A percentile compares a stretch with the other conserved stretches of the same genome.
These are phyloP conservation scores for Podospora tetraspora DNA, from an alignment of 495 filamentous ascomycete species.

Conservation along the genomic window DNA sequence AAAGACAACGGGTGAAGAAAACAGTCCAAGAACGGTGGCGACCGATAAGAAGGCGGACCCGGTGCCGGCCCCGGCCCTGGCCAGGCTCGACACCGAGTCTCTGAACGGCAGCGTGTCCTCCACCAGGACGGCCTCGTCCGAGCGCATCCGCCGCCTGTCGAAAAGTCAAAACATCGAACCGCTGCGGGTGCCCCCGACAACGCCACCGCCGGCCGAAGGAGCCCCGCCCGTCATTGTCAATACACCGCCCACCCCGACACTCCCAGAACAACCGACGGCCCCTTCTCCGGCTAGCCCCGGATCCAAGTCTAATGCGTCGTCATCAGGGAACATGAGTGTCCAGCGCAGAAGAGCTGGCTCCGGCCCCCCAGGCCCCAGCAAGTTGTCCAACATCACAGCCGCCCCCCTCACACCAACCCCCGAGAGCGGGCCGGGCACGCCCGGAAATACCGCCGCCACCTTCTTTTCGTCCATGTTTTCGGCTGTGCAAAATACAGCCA, in stretches of 20 bases:
- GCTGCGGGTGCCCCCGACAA: conserved; percentile 33
- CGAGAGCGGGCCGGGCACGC: conserved; percentile 41
- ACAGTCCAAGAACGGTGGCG: conserved; percentile 16
- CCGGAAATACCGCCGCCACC: conserved; percentile 44
- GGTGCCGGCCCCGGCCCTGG: conserved; percentile 8
- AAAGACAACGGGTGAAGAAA: conserved; percentile 22
- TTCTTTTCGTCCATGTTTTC: conserved; percentile 95
- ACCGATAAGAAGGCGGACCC: conserved; percentile 19
- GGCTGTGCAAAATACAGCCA: conserved; percentile 92
- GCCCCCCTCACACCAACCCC: conserved; percentile 69
- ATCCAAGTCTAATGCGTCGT: conserved; percentile 33
- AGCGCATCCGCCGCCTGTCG: conserved; percentile 24
- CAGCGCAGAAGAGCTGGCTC: conserved; percentile 57
- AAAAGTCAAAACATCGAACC: conserved; percentile 35
- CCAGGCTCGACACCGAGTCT: conserved; percentile 13
- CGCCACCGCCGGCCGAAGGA: conserved; percentile 38
- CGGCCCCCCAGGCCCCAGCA: conserved; percentile 70
- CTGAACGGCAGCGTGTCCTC: neutral
- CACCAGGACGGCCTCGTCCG: conserved; percentile 14
- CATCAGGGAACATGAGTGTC: conserved; percentile 68
- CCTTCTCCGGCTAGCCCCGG: conserved; percentile 29
- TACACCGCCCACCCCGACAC: conserved; percentile 52
- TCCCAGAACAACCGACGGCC: conserved; percentile 23
- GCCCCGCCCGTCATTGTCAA: conserved; percentile 50
- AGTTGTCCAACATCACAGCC: conserved; percentile 73